Conservation (phyloP, 805 yeast genomes). For the Saccharomycopsis sp. region DNA sequence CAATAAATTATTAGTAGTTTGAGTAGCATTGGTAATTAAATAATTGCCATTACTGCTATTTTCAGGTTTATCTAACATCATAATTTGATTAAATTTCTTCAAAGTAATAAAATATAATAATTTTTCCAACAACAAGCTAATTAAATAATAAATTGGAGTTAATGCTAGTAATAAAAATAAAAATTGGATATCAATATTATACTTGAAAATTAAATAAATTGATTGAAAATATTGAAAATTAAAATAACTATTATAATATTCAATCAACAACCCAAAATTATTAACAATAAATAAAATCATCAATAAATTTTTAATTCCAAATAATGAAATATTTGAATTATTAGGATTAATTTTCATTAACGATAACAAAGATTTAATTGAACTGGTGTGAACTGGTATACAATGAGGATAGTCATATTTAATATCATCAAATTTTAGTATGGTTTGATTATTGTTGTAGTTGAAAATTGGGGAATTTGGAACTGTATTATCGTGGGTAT, state of each 20-base stretch:
- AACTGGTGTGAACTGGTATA: slow-evolving; percentile 17
- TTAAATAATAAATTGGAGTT: slow-evolving; percentile 30
- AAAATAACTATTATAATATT: slow-evolving; percentile 28
- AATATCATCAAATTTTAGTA: slow-evolving; percentile 19
- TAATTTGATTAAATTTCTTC: slow-evolving; percentile 15
- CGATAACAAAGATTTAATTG: slow-evolving; percentile 15
- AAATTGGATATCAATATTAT: slow-evolving; percentile 27
- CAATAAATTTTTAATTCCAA: slow-evolving; percentile 35
- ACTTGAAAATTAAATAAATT: slow-evolving; percentile 27
- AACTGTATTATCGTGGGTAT: neutral
- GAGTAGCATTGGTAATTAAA: neutral
- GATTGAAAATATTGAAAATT: slow-evolving; percentile 30
- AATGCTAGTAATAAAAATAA: slow-evolving; percentile 25
- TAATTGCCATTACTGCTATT: slow-evolving; percentile 6
- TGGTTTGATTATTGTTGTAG: slow-evolving; percentile 4
- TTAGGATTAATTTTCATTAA: slow-evolving; percentile 11
- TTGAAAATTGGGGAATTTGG: slow-evolving; percentile 11
- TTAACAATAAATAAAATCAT: slow-evolving; percentile 33
- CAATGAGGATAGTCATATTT: slow-evolving; percentile 20
- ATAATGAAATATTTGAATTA: slow-evolving; percentile 12
- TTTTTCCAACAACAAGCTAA: slow-evolving; percentile 32
- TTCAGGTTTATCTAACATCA: too few relatives aligned
- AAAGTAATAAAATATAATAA: slow-evolving; percentile 22
- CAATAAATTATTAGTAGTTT: slow-evolving; percentile 14
- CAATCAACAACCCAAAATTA: slow-evolving; percentile 32